phyloP scores from a whole-genome alignment of 306 rosid species.

The Acacia crassicarpa region DNA sequence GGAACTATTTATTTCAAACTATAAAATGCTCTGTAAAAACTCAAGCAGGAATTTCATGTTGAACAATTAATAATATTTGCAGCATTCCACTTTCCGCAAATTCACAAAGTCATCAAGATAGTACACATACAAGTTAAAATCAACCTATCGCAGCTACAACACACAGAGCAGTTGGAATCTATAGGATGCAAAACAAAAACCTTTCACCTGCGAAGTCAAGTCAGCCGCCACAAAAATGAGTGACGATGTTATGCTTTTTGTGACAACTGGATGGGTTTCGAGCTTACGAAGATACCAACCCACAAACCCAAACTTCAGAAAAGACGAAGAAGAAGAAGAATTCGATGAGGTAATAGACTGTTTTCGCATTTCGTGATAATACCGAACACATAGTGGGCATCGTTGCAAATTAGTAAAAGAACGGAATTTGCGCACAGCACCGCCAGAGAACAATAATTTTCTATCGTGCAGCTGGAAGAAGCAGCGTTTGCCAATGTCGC shows the following conservation, averaged over 20 bases:
- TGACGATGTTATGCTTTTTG: conserved; percentile 60
- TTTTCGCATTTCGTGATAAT: conserved; percentile 21
- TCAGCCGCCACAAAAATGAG: conserved; percentile 63
- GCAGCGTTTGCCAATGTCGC: background rate
- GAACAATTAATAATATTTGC: background rate
- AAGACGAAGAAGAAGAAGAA: conserved; percentile 24
- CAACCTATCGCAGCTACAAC: background rate
- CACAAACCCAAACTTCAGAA: conserved; percentile 45
- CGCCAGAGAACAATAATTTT: background rate
- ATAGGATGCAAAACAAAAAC: background rate
- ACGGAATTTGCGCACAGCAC: background rate
- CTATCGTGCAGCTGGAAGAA: background rate
- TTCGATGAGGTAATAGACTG: background rate
- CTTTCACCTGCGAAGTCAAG: conserved; percentile 62
- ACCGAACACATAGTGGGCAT: conserved; percentile 42
- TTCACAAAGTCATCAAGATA: background rate
- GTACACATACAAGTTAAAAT: background rate
- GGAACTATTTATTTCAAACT: background rate
- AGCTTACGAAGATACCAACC: conserved; percentile 61
- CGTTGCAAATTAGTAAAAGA: conserved; percentile 13
- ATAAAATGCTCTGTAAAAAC: background rate
- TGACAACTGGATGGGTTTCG: conserved; percentile 45
- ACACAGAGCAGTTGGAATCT: background rate
- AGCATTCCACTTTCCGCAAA: background rate
- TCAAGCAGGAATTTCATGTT: background rate